A percentile compares a stretch with the other conserved stretches of the same genome.
phyloP scores from a whole-genome alignment of 768 basidiomycete species.

The Russula virescens region DNA sequence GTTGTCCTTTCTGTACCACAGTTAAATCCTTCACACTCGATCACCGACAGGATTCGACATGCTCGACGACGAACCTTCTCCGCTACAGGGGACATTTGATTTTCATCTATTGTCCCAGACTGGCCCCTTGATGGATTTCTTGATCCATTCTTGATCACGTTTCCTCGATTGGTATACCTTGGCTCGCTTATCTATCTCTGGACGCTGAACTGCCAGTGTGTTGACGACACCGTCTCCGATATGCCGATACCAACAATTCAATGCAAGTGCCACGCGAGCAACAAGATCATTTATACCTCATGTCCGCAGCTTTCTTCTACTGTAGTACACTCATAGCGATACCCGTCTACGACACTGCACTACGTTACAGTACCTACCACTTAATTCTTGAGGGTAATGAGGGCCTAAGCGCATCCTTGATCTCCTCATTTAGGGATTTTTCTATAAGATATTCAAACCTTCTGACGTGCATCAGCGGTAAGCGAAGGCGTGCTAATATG shows the following conservation, averaged over 20 bases:
- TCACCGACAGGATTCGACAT: constrained; percentile 6
- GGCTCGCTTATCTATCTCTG: too few relatives aligned
- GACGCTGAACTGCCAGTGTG: too few relatives aligned
- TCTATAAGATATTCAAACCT: background rate
- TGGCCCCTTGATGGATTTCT: background rate
- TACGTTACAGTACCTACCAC: background rate
- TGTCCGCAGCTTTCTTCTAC: background rate
- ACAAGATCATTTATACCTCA: background rate
- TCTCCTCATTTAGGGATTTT: background rate
- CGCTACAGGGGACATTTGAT: constrained; percentile 18
- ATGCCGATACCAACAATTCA: background rate
- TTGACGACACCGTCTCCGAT: too few relatives aligned
- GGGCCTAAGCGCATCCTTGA: too few relatives aligned
- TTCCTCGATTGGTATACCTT: too few relatives aligned
- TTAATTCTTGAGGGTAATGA: background rate
- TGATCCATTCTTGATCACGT: background rate
- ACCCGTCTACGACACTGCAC: background rate
- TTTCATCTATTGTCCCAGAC: background rate
- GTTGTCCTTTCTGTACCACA: background rate
- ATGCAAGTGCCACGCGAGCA: background rate
- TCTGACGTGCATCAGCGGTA: background rate
- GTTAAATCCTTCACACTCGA: background rate
- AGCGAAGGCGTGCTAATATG: background rate
- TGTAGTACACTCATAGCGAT: background rate
- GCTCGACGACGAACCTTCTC: constrained; percentile 15